Evolutionary conservation across 495 filamentous ascomycete genomes (phyloP).

Genomic region (Podospora tetraspora): DNA sequence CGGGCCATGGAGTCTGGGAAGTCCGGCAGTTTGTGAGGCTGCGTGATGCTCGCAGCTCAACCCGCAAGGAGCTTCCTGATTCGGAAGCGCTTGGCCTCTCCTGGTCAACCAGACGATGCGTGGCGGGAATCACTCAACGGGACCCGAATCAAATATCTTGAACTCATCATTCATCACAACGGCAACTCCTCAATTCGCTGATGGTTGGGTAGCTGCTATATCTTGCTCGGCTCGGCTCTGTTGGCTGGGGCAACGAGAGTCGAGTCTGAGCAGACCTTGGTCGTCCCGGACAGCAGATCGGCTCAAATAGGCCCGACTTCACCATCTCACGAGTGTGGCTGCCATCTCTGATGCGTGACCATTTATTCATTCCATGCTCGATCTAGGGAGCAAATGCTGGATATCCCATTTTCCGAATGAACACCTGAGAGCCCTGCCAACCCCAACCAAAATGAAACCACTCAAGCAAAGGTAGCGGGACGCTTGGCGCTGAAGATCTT

Average conservation of each 20-base stretch:
- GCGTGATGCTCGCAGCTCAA: background rate
- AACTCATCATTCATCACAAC: background rate
- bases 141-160: background rate
- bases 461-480: conserved; percentile 77
- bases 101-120: background rate
- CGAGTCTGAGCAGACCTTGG: background rate
- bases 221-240: background rate
- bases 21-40: background rate
- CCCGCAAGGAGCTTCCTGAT: background rate
- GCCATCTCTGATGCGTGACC: conserved; percentile 21
- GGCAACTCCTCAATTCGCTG: background rate
- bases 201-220: background rate
- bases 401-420: conserved; percentile 51
- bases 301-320: background rate
- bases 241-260: background rate
- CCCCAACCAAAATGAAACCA: conserved; percentile 39
- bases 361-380: conserved; percentile 38
- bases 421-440: conserved; percentile 50
- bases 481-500: conserved; percentile 88
- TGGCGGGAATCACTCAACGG: background rate
- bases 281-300: conserved; percentile 1
- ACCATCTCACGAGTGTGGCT: background rate
- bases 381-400: conserved; percentile 44
- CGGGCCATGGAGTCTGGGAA: too few species aligned
- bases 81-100: background rate